Evolutionary conservation across 1,284 basidiomycete genomes (phyloP), one percentile per base, ranked within the genome.

Genomic region (Cutaneotrichosporon arboriforme): DNA sequence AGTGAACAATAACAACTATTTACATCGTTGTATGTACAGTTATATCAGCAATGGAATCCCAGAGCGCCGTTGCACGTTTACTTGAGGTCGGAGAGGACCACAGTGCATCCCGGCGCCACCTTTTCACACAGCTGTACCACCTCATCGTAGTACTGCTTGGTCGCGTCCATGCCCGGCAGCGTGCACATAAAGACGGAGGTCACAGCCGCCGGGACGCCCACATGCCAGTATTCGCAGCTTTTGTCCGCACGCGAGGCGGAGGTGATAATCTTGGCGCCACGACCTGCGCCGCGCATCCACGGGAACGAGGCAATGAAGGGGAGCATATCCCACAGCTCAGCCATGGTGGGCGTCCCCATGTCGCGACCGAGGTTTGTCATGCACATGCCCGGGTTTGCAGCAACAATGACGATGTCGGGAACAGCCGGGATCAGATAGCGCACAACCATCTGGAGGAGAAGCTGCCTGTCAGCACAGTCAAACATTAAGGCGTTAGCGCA

Each of bases 371-470:
- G 46, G 44, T 58, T 62, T 21, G 62, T 52, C 15, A 22, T 15
- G 43, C 57, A 53, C 23, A 58, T 13, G 15, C 58, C 56, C 1
- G 62, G 62, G 33, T 60, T 60, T 31, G 54, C 54, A 21, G 52
- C 46, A 20, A 59, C 51, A 36, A 56, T 46, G 4, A 39, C 45
- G 15, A 58, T 45, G 40, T 21, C 20, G 0, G 58, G 58, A 0
- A 62, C 36, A 13, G 41, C 42, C 1, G 52, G 37, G 39, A 64
- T 55, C 18, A 62, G 52, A 2, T 22, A 40, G 10, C 58, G 48
- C 13, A 55, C 54, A 21, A 59, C 9, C 43, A 64, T 58, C 33
- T 62, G 60, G n/a, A 64, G 62, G 13, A 64, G 40, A 15, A 60
- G 54, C 62, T 63, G 43, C 5, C 12, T 7, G 20, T 17, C 31